Evolutionary conservation across 768 basidiomycete species (phyloP).

Genomic region (Chiua virens): DNA sequence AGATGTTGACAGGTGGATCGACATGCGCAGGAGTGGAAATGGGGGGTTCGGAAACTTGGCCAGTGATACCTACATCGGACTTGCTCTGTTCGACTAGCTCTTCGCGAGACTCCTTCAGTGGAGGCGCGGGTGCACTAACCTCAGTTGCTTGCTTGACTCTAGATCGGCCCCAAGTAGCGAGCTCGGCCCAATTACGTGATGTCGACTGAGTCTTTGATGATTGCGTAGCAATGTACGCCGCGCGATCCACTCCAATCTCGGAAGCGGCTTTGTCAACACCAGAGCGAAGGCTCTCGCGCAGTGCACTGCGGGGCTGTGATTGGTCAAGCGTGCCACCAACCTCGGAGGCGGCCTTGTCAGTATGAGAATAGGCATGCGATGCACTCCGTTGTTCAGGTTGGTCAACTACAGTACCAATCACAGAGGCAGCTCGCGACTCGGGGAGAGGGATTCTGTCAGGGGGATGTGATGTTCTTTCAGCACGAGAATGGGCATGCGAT

Average conservation of each 20-base stretch:
- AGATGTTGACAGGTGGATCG: slow-evolving; percentile 16
- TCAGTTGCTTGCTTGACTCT: background rate
- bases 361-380: too few relatives aligned
- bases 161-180: background rate
- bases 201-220: background rate
- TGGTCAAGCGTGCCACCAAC: too few relatives aligned
- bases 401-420: slow-evolving; percentile 4
- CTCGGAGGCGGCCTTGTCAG: too few relatives aligned
- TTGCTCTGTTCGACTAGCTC: slow-evolving; percentile 1
- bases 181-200: slow-evolving; percentile 4
- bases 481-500: too few relatives aligned
- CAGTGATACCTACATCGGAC: background rate
- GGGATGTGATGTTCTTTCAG: background rate
- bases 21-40: slow-evolving; percentile 25
- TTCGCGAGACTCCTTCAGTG: slow-evolving; percentile 2
- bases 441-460: slow-evolving; percentile 27
- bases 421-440: slow-evolving; percentile 31
- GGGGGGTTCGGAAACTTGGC: slow-evolving; percentile 9
- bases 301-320: too few relatives aligned
- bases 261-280: slow-evolving; percentile 17
- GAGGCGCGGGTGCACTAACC: background rate
- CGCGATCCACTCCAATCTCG: slow-evolving; percentile 23
- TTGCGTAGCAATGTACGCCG: slow-evolving; percentile 2
- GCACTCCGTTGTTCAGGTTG: too few relatives aligned
- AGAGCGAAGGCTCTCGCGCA: slow-evolving; percentile 1